Evolutionary conservation across 148 eudicot genomes (phyloP).

Genomic region (Cornus kousa): DNA sequence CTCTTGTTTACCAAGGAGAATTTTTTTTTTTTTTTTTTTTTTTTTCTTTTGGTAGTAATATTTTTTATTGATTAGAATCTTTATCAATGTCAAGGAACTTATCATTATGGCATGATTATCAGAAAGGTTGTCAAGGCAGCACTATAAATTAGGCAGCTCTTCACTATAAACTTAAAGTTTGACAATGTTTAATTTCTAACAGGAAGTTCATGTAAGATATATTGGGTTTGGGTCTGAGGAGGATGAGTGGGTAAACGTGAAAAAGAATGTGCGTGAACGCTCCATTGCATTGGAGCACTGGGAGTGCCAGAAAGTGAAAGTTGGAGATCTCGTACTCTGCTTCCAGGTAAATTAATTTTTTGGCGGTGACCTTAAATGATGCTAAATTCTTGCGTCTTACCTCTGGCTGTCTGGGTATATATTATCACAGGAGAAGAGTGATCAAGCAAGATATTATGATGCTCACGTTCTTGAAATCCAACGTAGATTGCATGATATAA

Average conservation of each 20-base stretch:
- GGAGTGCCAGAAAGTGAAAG: constrained; percentile 66
- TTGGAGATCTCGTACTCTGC: constrained; percentile 77
- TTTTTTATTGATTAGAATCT: neutral
- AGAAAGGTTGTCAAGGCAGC: neutral
- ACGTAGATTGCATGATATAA: constrained; percentile 78
- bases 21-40: no score
- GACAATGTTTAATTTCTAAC: constrained; percentile 18
- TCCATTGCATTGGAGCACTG: constrained; percentile 78
- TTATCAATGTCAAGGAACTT: neutral
- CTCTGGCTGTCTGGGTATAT: constrained; percentile 7
- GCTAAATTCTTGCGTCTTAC: no score
- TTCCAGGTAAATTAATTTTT: constrained; percentile 56
- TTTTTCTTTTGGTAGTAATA: no score
- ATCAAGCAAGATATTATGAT: constrained; percentile 71
- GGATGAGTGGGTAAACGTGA: constrained; percentile 89
- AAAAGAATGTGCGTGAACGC: constrained; percentile 60
- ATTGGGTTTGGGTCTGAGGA: constrained; percentile 79
- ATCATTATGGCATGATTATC: neutral
- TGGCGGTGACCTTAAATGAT: neutral
- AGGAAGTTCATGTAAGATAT: constrained; percentile 91
- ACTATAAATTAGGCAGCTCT: neutral
- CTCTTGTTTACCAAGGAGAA: no score
- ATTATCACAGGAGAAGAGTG: constrained; percentile 60
- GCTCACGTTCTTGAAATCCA: constrained; percentile 60
- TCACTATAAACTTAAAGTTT: neutral